Conservation (phyloP, 768 basidiomycete genomes). For the Boletus sp. region DNA sequence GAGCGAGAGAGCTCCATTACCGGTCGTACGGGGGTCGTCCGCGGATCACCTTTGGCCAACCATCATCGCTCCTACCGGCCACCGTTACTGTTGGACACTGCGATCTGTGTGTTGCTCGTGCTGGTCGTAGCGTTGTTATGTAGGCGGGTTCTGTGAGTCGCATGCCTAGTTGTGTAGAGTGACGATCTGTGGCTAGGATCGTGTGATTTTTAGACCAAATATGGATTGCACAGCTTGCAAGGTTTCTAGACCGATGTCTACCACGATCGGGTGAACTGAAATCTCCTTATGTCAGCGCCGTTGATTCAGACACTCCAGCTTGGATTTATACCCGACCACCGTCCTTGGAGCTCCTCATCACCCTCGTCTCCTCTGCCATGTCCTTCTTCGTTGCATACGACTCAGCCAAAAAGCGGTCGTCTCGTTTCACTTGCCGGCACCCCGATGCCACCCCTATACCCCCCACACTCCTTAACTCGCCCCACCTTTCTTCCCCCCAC, state of each 20-base stretch:
- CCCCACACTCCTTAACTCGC: conserved; percentile 54
- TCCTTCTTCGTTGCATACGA: conserved; percentile 14
- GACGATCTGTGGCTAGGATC: conserved; percentile 24
- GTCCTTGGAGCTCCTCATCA: conserved; percentile 10
- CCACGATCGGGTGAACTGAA: conserved; percentile 19
- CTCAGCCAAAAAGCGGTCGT: conserved; percentile 18
- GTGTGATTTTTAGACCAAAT: conserved; percentile 14
- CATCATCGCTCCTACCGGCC: conserved; percentile 35
- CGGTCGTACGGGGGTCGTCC: conserved; percentile 13
- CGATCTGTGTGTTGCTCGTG: conserved; percentile 69
- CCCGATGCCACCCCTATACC: conserved; percentile 49
- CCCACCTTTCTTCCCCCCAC: conserved; percentile 48
- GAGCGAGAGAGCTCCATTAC: conserved; percentile 9
- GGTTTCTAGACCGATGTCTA: conserved; percentile 24
- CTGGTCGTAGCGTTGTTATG: conserved; percentile 66
- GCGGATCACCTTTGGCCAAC: conserved; percentile 13
- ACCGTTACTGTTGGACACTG: conserved; percentile 66
- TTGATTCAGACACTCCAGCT: conserved; percentile 6
- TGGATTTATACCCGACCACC: conserved; percentile 17
- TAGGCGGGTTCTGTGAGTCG: conserved; percentile 47
- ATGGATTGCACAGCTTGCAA: conserved; percentile 12
- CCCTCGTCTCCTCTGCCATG: conserved; percentile 12
- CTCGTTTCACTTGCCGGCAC: conserved; percentile 19
- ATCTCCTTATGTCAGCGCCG: conserved; percentile 27
- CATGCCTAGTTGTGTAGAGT: conserved; percentile 11